A percentile compares a stretch with the other conserved stretches of the same genome.
These are phyloP conservation scores for Cynanchum wilfordii DNA, from an alignment of 257 asterid species.

Conservation along the genomic window DNA sequence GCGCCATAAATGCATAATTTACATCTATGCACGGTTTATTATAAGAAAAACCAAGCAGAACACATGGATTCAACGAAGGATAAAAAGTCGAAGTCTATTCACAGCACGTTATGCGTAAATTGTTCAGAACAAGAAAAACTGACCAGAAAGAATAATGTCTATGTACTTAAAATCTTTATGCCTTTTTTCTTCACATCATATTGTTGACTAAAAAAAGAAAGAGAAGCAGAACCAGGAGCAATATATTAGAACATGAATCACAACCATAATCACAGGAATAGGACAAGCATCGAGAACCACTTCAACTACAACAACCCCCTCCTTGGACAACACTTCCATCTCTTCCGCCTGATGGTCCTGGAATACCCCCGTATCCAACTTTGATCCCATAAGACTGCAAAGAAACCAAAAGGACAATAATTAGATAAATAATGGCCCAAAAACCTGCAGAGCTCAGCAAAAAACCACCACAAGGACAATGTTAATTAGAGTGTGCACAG, in stretches of 20 bases:
- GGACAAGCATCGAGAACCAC: background rate
- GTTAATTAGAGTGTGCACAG: background rate
- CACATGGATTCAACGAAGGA: background rate
- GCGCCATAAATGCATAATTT: too few species aligned
- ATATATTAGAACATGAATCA: conserved; percentile 17
- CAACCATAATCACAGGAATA: conserved; percentile 5
- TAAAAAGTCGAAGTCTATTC: conserved; percentile 14
- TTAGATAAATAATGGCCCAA: background rate
- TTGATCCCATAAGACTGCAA: conserved; percentile 85
- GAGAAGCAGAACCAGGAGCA: background rate
- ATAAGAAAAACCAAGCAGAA: background rate
- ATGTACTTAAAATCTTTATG: conserved; percentile 9
- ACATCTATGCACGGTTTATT: too few species aligned
- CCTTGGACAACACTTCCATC: conserved; percentile 66
- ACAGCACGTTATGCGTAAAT: conserved; percentile 7
- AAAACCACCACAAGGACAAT: conserved; percentile 2
- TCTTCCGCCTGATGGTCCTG: conserved; percentile 74
- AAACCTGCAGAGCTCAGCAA: background rate
- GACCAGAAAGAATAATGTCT: background rate
- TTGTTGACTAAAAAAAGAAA: conserved; percentile 5
- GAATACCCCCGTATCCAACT: conserved; percentile 80
- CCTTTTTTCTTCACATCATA: conserved; percentile 15
- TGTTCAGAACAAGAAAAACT: background rate
- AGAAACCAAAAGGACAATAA: background rate
- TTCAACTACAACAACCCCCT: conserved; percentile 89